Evolutionary conservation across 768 basidiomycete genomes (phyloP).

Genomic region (Boletus tomentosulus): DNA sequence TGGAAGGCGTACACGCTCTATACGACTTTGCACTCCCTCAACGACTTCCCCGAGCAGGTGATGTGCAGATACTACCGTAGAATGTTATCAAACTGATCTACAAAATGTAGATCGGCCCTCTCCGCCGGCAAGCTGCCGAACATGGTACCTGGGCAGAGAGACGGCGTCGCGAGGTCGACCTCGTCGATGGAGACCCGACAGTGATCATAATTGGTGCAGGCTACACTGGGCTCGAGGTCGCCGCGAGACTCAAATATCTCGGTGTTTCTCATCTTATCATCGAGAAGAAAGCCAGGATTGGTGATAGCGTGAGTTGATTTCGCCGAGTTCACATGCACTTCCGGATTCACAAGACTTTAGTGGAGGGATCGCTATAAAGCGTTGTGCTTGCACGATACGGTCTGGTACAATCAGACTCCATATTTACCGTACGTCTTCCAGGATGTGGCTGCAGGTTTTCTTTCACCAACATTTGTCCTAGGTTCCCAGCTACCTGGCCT

Average conservation of each 20-base stretch:
- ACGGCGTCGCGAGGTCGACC: constrained; percentile 41
- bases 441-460: not conserved
- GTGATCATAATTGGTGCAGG: constrained; percentile 65
- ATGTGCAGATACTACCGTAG: not conserved
- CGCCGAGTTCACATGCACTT: not conserved
- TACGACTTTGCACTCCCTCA: constrained; percentile 58
- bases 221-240: constrained; percentile 62
- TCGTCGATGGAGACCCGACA: constrained; percentile 45
- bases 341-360: constrained; percentile 9
- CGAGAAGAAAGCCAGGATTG: constrained; percentile 49
- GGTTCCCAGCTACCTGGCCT: constrained; percentile 59
- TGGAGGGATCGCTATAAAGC: constrained; percentile 60
- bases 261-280: constrained; percentile 54
- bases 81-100: not conserved
- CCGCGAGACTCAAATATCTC: constrained; percentile 59
- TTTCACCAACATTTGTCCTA: constrained; percentile 12
- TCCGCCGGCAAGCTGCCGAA: constrained; percentile 40
- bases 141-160: constrained; percentile 55
- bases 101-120: constrained; percentile 30
- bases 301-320: constrained; percentile 37
- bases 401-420: constrained; percentile 55
- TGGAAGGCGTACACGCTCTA: constrained; percentile 64
- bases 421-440: constrained; percentile 42
- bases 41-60: constrained; percentile 50
- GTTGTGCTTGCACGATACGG: constrained; percentile 50